Evolutionary conservation across 805 yeast species (phyloP).

Genomic region (Brettanomyces anomalus): DNA sequence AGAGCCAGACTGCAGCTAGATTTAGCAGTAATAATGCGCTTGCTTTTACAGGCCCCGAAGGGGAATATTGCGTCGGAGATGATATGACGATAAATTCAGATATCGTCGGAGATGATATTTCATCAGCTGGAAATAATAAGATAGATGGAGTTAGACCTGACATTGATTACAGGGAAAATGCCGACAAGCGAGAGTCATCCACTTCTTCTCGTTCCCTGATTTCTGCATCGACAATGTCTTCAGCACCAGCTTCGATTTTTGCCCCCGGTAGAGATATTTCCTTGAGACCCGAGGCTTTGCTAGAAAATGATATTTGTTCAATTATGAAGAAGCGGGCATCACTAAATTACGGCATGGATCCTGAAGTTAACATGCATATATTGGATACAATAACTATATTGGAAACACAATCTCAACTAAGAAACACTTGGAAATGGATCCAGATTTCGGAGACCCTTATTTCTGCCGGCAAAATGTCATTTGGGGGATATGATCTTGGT

Average conservation of each 20-base stretch:
- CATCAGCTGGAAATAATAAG: neutral
- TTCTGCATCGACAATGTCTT: neutral
- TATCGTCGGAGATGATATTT: constrained; percentile 25
- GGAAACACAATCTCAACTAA: constrained; percentile 46
- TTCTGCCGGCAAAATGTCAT: constrained; percentile 55
- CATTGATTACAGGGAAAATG: neutral
- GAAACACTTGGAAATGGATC: constrained; percentile 91
- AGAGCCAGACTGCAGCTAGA: constrained; percentile 50
- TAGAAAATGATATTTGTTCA: constrained; percentile 66
- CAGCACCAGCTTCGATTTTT: constrained; percentile 3
- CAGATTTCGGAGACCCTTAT: constrained; percentile 59
- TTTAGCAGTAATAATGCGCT: constrained; percentile 67
- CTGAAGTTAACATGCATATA: constrained; percentile 52
- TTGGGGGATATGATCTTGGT: constrained; percentile 69
- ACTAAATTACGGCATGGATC: constrained; percentile 63
- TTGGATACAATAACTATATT: constrained; percentile 42
- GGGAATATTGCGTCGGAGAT: constrained; percentile 27
- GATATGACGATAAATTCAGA: constrained; percentile 22
- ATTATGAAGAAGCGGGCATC: constrained; percentile 65
- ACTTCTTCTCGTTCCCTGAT: neutral
- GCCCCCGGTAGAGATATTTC: constrained; percentile 18
- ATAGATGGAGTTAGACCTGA: neutral
- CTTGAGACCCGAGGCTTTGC: constrained; percentile 24
- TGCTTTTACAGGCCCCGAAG: constrained; percentile 49
- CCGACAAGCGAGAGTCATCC: neutral